Evolutionary conservation across 2,329 filamentous ascomycete species (phyloP), one percentile per base, ranked within the genome.

Genomic region (Hirsutella rhossiliensis): DNA sequence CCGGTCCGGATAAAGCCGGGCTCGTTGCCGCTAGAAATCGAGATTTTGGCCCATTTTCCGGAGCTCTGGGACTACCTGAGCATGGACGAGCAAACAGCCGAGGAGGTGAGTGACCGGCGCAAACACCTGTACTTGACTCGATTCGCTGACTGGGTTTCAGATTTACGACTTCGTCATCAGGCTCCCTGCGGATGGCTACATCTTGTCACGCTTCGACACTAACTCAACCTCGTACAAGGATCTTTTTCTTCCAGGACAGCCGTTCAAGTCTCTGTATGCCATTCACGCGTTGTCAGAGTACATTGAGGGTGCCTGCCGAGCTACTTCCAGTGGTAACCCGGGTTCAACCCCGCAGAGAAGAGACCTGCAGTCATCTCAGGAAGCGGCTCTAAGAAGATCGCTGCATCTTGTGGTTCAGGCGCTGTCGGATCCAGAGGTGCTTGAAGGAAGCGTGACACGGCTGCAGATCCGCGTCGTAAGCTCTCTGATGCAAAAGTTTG

Each of bases 61-160:
- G 80, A 90, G 48, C 65, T 98, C 20, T 95, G 92, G 72, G 75
- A 78, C 38, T 84, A 90, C 54, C 71, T 97, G 43, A 78, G 80
- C 50, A 75, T 89, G 64, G 76, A 85, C 38, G 80, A 89, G 46
- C 70, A 67, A 41, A 66, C 87, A 37, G 80, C 84, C 7, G 69
- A 75, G 55, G 80, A 85, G 68, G 80, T 83, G 68, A 52, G 63
- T 47, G 17, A 5, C 11, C 1, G 9, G 9, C 15, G 23, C 20
- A 38, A 11, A 15, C 15, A 5, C 11, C n/a, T 40, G 13, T n/a
- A 9, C 15, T 11, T 40, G 27, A 17, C 12, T 27, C 6, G 8
- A 32, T 27, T 40, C 58, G 36, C 32, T 38, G 11, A 37, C 31
- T 11, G 12, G 8, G 18, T 41, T 27, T 3, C 45, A 78, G 77